These are phyloP conservation scores for Fusarium hainanense DNA, from an alignment of 2,329 filamentous ascomycete genomes.

Conservation along the genomic window DNA sequence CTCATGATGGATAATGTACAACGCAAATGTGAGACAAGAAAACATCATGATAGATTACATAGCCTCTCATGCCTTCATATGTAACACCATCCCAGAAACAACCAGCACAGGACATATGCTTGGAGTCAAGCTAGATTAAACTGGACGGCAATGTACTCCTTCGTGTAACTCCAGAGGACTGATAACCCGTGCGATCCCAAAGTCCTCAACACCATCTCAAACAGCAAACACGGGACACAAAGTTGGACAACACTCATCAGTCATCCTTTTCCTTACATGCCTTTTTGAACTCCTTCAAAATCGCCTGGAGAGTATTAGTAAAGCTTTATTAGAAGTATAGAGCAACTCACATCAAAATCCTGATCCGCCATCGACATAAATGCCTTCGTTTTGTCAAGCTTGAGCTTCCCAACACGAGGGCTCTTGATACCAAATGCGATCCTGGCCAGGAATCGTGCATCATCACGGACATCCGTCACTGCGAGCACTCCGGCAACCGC, in stretches of 20 bases:
- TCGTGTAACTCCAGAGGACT: neutral
- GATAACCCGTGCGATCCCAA: neutral
- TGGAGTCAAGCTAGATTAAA: neutral
- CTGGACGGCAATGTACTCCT: neutral
- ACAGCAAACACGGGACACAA: neutral
- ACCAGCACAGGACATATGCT: neutral
- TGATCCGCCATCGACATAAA: conserved; percentile 67
- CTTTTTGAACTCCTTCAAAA: conserved; percentile 40
- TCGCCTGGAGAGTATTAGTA: conserved; percentile 22
- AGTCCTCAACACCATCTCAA: neutral
- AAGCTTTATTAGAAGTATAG: neutral
- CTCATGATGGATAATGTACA: neutral
- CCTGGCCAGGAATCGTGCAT: conserved; percentile 68
- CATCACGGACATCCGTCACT: conserved; percentile 61
- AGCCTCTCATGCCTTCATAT: neutral
- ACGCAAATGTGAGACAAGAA: neutral
- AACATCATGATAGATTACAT: neutral
- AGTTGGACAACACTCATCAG: neutral
- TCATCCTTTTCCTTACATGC: conserved; percentile 31
- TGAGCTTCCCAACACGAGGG: conserved; percentile 62
- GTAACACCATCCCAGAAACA: neutral
- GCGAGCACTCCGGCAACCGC: conserved; percentile 58
- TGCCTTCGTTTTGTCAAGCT: conserved; percentile 56
- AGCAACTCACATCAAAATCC: conserved; percentile 58
- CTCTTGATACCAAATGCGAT: conserved; percentile 72